Evolutionary conservation across 2,329 filamentous ascomycete genomes (phyloP).

Genomic region (Botrytis hyacinthi): DNA sequence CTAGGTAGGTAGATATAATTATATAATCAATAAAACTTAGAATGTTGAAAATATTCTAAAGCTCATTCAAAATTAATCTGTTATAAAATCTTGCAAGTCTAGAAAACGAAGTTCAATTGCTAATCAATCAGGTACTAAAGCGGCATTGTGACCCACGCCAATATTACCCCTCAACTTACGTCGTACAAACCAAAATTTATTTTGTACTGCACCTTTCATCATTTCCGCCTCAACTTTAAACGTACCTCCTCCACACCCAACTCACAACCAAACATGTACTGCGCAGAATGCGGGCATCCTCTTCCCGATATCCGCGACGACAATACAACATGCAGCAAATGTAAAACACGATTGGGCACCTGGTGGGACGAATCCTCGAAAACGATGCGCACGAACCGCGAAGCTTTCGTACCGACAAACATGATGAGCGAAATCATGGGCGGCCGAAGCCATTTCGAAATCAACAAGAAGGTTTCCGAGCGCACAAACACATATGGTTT

Average conservation of each 20-base stretch:
- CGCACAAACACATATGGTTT: constrained; percentile 48
- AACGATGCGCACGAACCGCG: constrained; percentile 36
- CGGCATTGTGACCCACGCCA: neutral
- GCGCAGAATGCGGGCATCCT: constrained; percentile 35
- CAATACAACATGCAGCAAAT: constrained; percentile 36
- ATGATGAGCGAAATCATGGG: constrained; percentile 21
- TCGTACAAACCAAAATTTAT: constrained; percentile 15
- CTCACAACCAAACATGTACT: constrained; percentile 29
- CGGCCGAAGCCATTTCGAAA: constrained; percentile 17
- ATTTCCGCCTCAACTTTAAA: neutral
- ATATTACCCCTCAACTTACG: constrained; percentile 5
- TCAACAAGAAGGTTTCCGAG: constrained; percentile 25
- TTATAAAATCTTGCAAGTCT: neutral
- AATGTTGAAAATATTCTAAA: no score
- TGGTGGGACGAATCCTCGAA: constrained; percentile 38
- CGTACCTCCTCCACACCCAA: neutral
- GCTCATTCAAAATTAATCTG: no score
- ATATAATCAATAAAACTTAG: neutral
- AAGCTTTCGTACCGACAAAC: constrained; percentile 28
- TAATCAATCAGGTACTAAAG: neutral
- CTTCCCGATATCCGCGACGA: constrained; percentile 32
- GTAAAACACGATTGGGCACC: constrained; percentile 36
- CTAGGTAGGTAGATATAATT: neutral
- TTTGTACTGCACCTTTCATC: neutral
- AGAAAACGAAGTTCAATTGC: neutral